phyloP scores from a whole-genome alignment of 495 filamentous ascomycete genomes.

The Antarctomyces pellizariae region DNA sequence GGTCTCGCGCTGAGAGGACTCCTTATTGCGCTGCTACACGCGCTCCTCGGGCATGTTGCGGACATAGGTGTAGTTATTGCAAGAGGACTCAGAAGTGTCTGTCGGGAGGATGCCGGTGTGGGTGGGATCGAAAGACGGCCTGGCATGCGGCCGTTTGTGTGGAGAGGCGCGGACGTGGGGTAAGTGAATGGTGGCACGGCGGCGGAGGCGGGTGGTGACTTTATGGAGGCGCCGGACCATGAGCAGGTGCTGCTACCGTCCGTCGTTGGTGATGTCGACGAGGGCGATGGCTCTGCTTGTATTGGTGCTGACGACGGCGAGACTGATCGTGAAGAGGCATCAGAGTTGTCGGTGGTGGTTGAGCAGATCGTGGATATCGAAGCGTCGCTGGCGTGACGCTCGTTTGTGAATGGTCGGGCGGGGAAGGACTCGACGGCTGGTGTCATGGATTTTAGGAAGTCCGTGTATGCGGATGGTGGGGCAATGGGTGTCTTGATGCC shows the following conservation, averaged over 20 bases:
- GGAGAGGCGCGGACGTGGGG: constrained; percentile 12
- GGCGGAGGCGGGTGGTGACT: constrained; percentile 30
- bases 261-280: constrained; percentile 35
- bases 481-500: constrained; percentile 58
- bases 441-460: constrained; percentile 52
- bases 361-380: constrained; percentile 25
- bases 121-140: constrained; percentile 11
- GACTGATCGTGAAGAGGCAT: constrained; percentile 18
- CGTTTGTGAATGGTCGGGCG: constrained; percentile 29
- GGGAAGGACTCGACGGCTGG: constrained; percentile 19
- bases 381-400: constrained; percentile 28
- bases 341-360: constrained; percentile 15
- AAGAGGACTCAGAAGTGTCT: too few relatives aligned
- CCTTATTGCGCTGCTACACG: constrained; percentile 19
- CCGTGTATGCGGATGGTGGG: constrained; percentile 74
- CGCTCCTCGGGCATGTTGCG: too few relatives aligned
- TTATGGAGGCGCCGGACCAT: too few relatives aligned
- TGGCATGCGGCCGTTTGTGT: too few relatives aligned
- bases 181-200: constrained; percentile 20
- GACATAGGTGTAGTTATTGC: too few relatives aligned
- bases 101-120: too few relatives aligned
- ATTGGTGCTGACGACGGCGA: constrained; percentile 35
- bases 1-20: constrained; percentile 31
- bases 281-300: constrained; percentile 16
- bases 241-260: too few relatives aligned